phyloP scores from a whole-genome alignment of 2,329 filamentous ascomycete genomes.

The Fusarium floridanum region DNA sequence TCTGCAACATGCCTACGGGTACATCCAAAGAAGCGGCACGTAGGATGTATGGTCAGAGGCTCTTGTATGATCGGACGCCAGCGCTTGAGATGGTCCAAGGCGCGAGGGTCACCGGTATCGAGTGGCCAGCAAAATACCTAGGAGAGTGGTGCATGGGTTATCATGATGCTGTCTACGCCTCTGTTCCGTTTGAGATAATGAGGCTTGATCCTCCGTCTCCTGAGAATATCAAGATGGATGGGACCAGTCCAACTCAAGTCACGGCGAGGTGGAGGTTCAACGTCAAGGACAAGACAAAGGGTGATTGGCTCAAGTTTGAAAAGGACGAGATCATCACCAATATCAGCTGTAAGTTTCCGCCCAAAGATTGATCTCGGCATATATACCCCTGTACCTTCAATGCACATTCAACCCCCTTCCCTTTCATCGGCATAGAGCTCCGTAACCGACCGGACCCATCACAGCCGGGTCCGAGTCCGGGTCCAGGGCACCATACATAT shows the following conservation, averaged over 20 bases:
- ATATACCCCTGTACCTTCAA: not conserved
- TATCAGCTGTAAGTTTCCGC: conserved; percentile 64
- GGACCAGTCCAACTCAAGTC: conserved; percentile 61
- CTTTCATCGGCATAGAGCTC: not conserved
- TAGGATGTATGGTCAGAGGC: conserved; percentile 60
- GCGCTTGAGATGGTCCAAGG: conserved; percentile 63
- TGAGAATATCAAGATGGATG: conserved; percentile 61
- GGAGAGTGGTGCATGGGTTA: conserved; percentile 71
- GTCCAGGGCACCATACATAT: not conserved
- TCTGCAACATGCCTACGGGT: conserved; percentile 59
- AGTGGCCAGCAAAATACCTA: conserved; percentile 63
- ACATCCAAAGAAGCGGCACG: conserved; percentile 62
- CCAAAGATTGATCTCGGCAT: not conserved
- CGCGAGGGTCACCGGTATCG: conserved; percentile 63
- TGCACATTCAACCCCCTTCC: not conserved
- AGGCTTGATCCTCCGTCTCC: conserved; percentile 62
- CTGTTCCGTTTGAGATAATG: conserved; percentile 63
- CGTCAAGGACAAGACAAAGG: conserved; percentile 55
- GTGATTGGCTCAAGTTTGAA: conserved; percentile 71
- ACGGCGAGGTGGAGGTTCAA: conserved; percentile 67
- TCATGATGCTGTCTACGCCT: conserved; percentile 66
- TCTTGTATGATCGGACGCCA: conserved; percentile 59
- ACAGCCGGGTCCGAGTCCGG: not conserved
- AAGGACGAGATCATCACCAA: conserved; percentile 77
- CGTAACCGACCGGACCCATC: not conserved